Evolutionary conservation across 768 basidiomycete genomes (phyloP), one percentile per base, ranked within the genome.

Genomic region (Tephrocybe sp.): DNA sequence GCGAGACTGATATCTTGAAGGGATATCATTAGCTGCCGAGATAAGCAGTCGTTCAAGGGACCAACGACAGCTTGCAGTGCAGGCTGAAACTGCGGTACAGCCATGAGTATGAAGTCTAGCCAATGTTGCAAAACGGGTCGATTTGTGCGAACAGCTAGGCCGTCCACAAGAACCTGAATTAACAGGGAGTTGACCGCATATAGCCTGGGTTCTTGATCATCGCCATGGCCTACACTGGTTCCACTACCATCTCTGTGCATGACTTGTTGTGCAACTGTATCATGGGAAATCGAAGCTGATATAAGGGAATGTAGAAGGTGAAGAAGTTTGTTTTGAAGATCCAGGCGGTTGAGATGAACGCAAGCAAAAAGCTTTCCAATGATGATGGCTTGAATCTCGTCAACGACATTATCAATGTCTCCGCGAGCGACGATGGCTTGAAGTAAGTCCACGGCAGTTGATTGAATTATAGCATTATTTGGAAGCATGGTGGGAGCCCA

Each of bases 51-150:
- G 53, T 80, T 85, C 23, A 98, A 73, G 2, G 92, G 86, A 2
- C 79, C 71, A 19, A 96, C 73, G 32, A 85, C 76, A 9, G 77
- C 72, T 45, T 85, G 82, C 1, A 91, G 71, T 2, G 80, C 72
- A 16, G 84, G 84, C 51, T 88, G 87, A 62, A 93, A 90, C 58
- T 92, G 90, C 4, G 92, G 85, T 14, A 95, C 71, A 1, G 92
- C 90, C 84, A 91, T 90, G 48, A 96, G 78, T 52, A 98, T 77
- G 65, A 99, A 98, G 64, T 98, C 96, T 22, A 98, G 76, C 96
- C 96, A 98, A 60, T 97, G 92, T 61, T 97, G 95, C 26, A 96
- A 66, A 20, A 96, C 79, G 1, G 92, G 78, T 23, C 85, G 82
- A 68, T 96, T 97, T 26, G 77, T 68, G 9, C 76, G 70, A 4